Evolutionary conservation across 2,329 filamentous ascomycete species (phyloP).

Genomic region (Claviceps sorghi): DNA sequence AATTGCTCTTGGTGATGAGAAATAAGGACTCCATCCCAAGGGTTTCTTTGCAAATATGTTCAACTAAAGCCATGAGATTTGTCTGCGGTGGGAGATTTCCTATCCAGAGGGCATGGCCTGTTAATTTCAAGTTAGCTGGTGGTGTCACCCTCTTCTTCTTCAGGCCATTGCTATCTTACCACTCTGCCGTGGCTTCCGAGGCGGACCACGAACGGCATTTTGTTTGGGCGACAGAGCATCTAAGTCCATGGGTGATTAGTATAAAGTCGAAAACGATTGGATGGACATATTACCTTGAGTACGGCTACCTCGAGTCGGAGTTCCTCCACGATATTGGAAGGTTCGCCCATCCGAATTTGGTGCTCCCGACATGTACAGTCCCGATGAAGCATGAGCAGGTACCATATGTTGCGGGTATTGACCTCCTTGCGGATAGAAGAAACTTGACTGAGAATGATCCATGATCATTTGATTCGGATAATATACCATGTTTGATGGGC

Average conservation of each 20-base stretch:
- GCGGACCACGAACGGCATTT: conserved; percentile 19
- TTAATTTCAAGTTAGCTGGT: conserved; percentile 2
- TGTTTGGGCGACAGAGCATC: conserved; percentile 7
- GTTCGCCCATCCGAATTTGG: conserved; percentile 5
- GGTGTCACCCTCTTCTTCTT: not conserved
- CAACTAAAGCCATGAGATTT: conserved; percentile 68
- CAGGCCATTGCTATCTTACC: conserved; percentile 29
- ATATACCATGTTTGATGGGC: conserved; percentile 26
- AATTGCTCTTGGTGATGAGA: conserved; percentile 92
- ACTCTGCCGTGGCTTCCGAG: conserved; percentile 38
- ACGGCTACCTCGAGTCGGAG: not conserved
- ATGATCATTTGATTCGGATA: conserved; percentile 30
- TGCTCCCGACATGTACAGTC: conserved; percentile 20
- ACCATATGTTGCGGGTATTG: conserved; percentile 23
- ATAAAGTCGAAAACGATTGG: not conserved
- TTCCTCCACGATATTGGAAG: conserved; percentile 6
- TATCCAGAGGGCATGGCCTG: conserved; percentile 85
- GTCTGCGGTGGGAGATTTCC: conserved; percentile 82
- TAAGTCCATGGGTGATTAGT: conserved; percentile 1
- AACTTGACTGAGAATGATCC: conserved; percentile 25
- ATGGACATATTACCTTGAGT: conserved; percentile 10
- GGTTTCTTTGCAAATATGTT: conserved; percentile 74
- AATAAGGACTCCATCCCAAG: conserved; percentile 76
- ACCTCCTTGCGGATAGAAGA: conserved; percentile 29
- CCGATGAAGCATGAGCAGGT: conserved; percentile 19